These are phyloP conservation scores for Chaetomiaceae sp. DNA, from an alignment of 2,329 filamentous ascomycete genomes.

Conservation along the genomic window DNA sequence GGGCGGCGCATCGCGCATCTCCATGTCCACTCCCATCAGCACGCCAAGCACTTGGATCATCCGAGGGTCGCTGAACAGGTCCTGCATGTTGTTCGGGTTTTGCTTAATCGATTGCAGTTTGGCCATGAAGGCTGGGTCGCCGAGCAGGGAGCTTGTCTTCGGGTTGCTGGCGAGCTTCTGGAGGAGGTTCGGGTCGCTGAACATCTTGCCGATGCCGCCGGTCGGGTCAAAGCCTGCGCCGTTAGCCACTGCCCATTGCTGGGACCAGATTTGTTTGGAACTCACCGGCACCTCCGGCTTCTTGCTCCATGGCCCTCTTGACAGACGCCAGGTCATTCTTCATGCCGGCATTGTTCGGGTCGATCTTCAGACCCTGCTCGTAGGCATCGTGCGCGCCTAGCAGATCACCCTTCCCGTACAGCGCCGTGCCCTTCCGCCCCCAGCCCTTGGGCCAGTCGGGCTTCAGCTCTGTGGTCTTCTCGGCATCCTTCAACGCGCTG, in stretches of 20 bases:
- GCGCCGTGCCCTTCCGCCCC: conserved; percentile 85
- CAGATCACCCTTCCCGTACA: conserved; percentile 83
- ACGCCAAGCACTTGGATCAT: conserved; percentile 95
- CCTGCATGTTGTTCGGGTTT: conserved; percentile 74
- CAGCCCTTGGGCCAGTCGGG: conserved; percentile 98
- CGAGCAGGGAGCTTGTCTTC: conserved; percentile 79
- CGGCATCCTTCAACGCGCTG: conserved; percentile 80
- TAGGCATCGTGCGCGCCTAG: conserved; percentile 84
- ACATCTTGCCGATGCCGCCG: conserved; percentile 83
- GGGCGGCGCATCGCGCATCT: conserved; percentile 45
- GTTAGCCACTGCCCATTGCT: neutral
- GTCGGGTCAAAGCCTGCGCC: conserved; percentile 49
- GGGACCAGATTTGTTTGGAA: too few species aligned
- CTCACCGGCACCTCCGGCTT: conserved; percentile 40
- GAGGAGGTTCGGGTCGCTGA: conserved; percentile 85
- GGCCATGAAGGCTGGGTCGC: conserved; percentile 81
- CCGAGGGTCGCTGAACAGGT: conserved; percentile 81
- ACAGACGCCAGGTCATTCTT: conserved; percentile 84
- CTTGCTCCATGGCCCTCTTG: conserved; percentile 79
- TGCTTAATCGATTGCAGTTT: conserved; percentile 78
- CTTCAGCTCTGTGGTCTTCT: conserved; percentile 91
- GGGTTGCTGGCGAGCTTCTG: conserved; percentile 91
- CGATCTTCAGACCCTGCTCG: conserved; percentile 88
- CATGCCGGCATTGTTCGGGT: conserved; percentile 85
- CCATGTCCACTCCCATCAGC: conserved; percentile 89